Percentiles rank a stretch among this genome's conserved stretches.
Conservation (phyloP, 768 basidiomycete species). For the Tylopilus vinaceipallidus region DNA sequence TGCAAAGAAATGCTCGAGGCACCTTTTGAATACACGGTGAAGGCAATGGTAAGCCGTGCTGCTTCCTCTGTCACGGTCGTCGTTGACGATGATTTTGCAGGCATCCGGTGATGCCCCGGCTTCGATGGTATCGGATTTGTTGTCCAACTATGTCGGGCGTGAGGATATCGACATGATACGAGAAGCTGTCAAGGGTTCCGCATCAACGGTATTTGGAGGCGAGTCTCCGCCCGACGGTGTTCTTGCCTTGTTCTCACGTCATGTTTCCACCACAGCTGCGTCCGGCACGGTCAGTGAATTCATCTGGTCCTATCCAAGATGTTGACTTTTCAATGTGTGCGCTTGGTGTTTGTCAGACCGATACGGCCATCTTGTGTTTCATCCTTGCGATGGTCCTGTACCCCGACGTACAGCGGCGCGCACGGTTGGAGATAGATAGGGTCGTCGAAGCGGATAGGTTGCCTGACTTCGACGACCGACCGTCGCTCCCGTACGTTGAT, state of each 20-base stretch:
- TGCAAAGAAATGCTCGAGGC: slow-evolving; percentile 18
- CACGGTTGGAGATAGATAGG: slow-evolving; percentile 27
- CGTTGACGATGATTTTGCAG: not conserved
- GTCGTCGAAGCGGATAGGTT: slow-evolving; percentile 22
- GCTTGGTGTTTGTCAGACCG: slow-evolving; percentile 9
- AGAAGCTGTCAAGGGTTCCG: not conserved
- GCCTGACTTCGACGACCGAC: slow-evolving; percentile 26
- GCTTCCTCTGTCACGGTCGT: not conserved
- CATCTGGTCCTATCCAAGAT: not conserved
- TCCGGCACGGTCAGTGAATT: slow-evolving; percentile 1
- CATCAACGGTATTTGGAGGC: slow-evolving; percentile 5
- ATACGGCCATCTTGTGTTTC: slow-evolving; percentile 16
- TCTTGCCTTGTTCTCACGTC: not conserved
- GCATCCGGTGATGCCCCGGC: not conserved
- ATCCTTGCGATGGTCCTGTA: slow-evolving; percentile 27
- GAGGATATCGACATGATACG: not conserved
- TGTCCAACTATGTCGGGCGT: not conserved
- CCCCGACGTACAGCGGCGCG: slow-evolving; percentile 25
- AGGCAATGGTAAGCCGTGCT: not conserved
- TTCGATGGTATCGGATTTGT: slow-evolving; percentile 1
- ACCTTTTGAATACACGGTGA: not conserved
- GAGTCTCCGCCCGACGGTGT: not conserved
- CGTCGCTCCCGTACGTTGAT: slow-evolving; percentile 26
- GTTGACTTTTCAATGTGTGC: not conserved
- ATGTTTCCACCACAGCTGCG: not conserved